Evolutionary conservation across 2,329 filamentous ascomycete species (phyloP).

Genomic region (Stemphylium lycopersici): DNA sequence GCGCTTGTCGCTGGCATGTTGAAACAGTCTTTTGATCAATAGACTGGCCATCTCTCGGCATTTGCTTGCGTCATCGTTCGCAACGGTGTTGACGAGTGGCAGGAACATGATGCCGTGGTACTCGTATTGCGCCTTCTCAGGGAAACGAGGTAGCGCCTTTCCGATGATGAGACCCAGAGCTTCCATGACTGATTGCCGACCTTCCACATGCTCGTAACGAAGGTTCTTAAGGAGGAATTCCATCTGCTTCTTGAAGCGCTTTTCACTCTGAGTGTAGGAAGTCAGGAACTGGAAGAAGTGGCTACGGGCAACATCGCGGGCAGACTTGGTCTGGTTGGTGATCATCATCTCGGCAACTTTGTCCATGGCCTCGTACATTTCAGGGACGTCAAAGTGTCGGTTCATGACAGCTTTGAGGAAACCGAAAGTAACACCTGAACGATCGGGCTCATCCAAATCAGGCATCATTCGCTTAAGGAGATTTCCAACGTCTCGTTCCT

Average conservation of each 20-base stretch:
- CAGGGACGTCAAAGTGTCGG: slow-evolving; percentile 81
- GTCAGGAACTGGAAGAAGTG: slow-evolving; percentile 93
- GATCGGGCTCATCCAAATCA: slow-evolving; percentile 89
- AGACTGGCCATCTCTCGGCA: slow-evolving; percentile 83
- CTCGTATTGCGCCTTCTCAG: slow-evolving; percentile 76
- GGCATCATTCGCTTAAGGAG: slow-evolving; percentile 81
- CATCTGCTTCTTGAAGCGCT: slow-evolving; percentile 86
- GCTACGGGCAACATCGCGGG: slow-evolving; percentile 83
- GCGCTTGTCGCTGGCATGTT: slow-evolving; percentile 74
- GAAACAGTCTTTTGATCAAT: slow-evolving; percentile 81
- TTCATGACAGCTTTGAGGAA: slow-evolving; percentile 88
- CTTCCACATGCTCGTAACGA: slow-evolving; percentile 86
- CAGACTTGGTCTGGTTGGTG: slow-evolving; percentile 88
- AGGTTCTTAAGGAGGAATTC: slow-evolving; percentile 89
- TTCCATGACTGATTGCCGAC: slow-evolving; percentile 91
- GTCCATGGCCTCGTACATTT: slow-evolving; percentile 90
- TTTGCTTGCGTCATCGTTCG: slow-evolving; percentile 85
- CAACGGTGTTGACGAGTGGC: slow-evolving; percentile 81
- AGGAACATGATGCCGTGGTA: slow-evolving; percentile 82
- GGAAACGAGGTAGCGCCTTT: slow-evolving; percentile 66
- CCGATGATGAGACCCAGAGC: slow-evolving; percentile 83
- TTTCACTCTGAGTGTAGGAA: slow-evolving; percentile 92
- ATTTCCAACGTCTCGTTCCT: slow-evolving; percentile 81
- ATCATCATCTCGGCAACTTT: slow-evolving; percentile 87
- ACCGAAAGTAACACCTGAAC: slow-evolving; percentile 92